phyloP scores from a whole-genome alignment of 2,329 filamentous ascomycete genomes.

The Byssochlamys sp. region DNA sequence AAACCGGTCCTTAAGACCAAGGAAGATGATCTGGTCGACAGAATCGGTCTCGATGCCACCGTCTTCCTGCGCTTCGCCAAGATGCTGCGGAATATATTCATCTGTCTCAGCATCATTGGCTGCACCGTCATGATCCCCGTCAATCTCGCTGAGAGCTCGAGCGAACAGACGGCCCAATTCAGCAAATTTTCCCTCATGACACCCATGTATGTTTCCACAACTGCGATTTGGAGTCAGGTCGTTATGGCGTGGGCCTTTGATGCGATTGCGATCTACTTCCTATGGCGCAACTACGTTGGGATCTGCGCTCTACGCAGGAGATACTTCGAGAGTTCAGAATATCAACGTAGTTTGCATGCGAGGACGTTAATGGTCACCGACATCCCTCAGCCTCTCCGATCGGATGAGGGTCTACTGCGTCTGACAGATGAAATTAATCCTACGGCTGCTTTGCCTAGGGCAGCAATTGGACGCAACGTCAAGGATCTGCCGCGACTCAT shows the following conservation, averaged over 20 bases:
- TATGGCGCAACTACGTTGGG: conserved; percentile 83
- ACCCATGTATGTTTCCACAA: conserved; percentile 39
- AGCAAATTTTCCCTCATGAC: conserved; percentile 39
- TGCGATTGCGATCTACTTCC: conserved; percentile 63
- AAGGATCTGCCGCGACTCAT: conserved; percentile 81
- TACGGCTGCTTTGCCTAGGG: conserved; percentile 66
- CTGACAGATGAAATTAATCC: conserved; percentile 73
- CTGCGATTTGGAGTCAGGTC: conserved; percentile 51
- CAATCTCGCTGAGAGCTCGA: conserved; percentile 51
- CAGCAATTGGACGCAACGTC: conserved; percentile 80
- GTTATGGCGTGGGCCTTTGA: conserved; percentile 57
- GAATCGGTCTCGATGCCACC: conserved; percentile 81
- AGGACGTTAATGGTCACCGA: conserved; percentile 63
- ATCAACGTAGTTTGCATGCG: conserved; percentile 77
- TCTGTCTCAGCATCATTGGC: conserved; percentile 60
- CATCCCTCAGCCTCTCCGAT: conserved; percentile 64
- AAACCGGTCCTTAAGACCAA: conserved; percentile 65
- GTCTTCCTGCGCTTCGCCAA: conserved; percentile 78
- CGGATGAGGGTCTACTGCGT: conserved; percentile 77
- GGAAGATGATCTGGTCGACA: conserved; percentile 67
- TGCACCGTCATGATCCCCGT: conserved; percentile 71
- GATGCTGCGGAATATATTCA: conserved; percentile 89
- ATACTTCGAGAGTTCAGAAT: conserved; percentile 80
- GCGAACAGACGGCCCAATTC: conserved; percentile 14
- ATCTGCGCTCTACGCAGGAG: conserved; percentile 60